phyloP scores from a whole-genome alignment of 2,329 filamentous ascomycete genomes.

The Trichoderma oligosporum region DNA sequence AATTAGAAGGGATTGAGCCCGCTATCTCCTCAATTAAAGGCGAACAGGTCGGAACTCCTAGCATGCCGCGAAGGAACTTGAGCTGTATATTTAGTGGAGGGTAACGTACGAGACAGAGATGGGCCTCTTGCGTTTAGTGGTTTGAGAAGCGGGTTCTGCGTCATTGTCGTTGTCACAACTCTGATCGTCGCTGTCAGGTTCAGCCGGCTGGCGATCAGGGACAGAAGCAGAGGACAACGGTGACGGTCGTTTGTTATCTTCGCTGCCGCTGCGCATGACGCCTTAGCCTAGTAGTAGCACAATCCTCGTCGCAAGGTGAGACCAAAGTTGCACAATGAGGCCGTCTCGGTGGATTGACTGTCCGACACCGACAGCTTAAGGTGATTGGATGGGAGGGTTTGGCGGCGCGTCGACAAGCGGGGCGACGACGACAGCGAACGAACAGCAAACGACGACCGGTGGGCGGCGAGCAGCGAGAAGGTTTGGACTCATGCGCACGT shows the following conservation, averaged over 20 bases:
- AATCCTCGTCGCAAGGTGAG: not conserved
- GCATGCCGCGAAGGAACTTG: not conserved
- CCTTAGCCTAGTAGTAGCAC: conserved; percentile 5
- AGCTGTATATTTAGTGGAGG: not conserved
- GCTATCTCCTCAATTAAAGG: not conserved
- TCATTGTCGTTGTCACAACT: conserved; percentile 46
- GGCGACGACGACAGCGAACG: not conserved
- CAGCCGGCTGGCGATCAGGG: conserved; percentile 33
- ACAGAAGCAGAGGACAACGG: conserved; percentile 27
- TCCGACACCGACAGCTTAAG: conserved; percentile 4
- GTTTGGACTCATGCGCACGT: not conserved
- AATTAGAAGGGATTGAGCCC: not conserved
- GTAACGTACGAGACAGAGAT: conserved; percentile 55
- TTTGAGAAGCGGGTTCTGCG: conserved; percentile 34
- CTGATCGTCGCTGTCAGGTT: conserved; percentile 49
- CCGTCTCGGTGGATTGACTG: conserved; percentile 15
- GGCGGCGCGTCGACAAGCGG: not conserved
- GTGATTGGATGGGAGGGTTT: not conserved
- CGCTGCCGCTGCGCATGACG: conserved; percentile 26
- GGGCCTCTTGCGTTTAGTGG: conserved; percentile 56
- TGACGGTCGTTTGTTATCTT: conserved; percentile 23
- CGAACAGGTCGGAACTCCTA: not conserved
- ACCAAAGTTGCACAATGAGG: not conserved
- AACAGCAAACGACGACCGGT: conserved; percentile 1
- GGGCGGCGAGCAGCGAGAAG: conserved; percentile 2